Conservation (phyloP, 306 rosid species). For the Medicago lupulina region DNA sequence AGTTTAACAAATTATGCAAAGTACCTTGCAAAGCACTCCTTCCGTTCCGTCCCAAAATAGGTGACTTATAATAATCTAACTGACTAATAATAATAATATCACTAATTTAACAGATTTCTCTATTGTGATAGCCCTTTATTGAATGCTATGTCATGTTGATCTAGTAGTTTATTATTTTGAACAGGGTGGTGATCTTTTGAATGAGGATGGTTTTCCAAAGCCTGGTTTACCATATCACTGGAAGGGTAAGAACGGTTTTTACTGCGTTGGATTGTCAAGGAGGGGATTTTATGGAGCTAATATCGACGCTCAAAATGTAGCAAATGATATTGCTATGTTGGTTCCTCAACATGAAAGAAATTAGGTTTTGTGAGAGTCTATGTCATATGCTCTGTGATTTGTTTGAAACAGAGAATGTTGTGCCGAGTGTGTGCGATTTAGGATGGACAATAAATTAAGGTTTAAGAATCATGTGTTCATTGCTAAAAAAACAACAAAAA, state of each 20-base stretch:
- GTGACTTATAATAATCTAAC: too few species aligned
- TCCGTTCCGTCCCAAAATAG: too few species aligned
- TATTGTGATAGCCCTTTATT: not conserved
- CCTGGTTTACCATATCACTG: conserved; percentile 57
- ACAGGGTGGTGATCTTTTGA: conserved; percentile 64
- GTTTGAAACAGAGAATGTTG: not conserved
- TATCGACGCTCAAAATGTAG: conserved; percentile 58
- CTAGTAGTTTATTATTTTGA: not conserved
- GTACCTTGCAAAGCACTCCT: too few species aligned
- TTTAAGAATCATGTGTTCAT: not conserved
- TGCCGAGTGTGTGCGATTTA: too few species aligned
- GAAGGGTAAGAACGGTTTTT: conserved; percentile 70
- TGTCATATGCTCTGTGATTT: not conserved
- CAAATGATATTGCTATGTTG: conserved; percentile 52
- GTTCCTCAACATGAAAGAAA: not conserved
- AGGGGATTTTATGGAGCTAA: conserved; percentile 68
- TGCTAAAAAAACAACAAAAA: too few species aligned
- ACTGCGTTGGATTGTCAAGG: conserved; percentile 67
- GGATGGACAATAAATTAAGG: not conserved
- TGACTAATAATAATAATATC: too few species aligned
- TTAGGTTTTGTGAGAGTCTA: not conserved
- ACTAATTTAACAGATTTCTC: not conserved
- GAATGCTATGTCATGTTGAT: not conserved
- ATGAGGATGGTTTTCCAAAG: conserved; percentile 65
- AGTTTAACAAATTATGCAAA: too few species aligned